Evolutionary conservation across 2,329 filamentous ascomycete genomes (phyloP).

Genomic region (Fusarium algeriense): DNA sequence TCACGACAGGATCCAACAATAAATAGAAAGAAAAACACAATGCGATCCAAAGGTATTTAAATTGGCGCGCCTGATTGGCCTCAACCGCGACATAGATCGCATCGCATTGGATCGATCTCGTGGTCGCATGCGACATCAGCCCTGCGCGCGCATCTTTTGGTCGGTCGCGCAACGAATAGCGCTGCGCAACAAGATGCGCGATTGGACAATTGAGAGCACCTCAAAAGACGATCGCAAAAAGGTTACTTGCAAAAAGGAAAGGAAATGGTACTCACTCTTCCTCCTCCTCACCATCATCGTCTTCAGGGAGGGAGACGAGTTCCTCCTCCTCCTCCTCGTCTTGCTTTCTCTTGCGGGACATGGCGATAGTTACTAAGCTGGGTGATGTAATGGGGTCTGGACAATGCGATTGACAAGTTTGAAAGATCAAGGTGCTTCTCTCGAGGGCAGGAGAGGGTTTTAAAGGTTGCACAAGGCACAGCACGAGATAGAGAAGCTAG

Average conservation of each 20-base stretch:
- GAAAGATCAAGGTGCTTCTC: conserved; percentile 19
- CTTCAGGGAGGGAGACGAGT: conserved; percentile 66
- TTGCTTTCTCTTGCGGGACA: conserved; percentile 68
- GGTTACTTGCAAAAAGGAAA: conserved; percentile 1
- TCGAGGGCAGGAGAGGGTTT: conserved; percentile 23
- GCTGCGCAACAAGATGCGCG: conserved; percentile 14
- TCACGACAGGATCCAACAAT: neutral
- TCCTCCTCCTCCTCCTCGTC: conserved; percentile 66
- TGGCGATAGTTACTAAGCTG: conserved; percentile 44
- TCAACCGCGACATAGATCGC: neutral
- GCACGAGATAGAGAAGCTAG: conserved; percentile 32
- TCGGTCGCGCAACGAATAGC: conserved; percentile 32
- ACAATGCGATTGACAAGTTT: conserved; percentile 26
- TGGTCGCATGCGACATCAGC: conserved; percentile 37
- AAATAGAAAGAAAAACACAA: neutral
- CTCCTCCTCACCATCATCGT: conserved; percentile 64
- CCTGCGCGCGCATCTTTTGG: conserved; percentile 35
- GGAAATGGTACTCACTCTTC: conserved; percentile 62
- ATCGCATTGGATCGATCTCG: conserved; percentile 16
- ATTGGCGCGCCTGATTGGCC: conserved; percentile 4
- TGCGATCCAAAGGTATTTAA: neutral
- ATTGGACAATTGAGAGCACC: conserved; percentile 21
- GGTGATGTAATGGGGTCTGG: conserved; percentile 16
- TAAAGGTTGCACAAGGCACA: conserved; percentile 34
- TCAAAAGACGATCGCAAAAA: conserved; percentile 14